Base-by-base conservation (phyloP, 805 yeast genomes). In the Yarrowia deformans region DNA sequence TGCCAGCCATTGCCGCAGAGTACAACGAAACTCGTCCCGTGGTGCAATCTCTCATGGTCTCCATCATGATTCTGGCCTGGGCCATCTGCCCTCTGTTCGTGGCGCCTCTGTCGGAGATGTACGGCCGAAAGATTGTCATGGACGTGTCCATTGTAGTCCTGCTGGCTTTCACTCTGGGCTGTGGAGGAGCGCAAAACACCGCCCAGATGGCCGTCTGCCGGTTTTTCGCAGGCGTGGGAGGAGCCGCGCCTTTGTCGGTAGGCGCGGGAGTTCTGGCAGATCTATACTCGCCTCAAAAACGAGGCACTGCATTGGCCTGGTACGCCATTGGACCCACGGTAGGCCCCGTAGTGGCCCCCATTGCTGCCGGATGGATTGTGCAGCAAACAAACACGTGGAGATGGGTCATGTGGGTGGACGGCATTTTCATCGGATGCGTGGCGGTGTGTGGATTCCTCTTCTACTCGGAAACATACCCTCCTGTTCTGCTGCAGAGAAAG, bases 181-280 rank as follows among this genome's bases (percentile, higher is more conserved):
- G 91, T 71, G 90, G 87, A 2, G 84, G 88, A 70, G 83, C 89
- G 4, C 81, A 83, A 19, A 86, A 80, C 63, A 81, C 86, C 0
- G 81, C 87, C 0, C 88, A 87, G 69, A 79, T 89, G 80, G 79
- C 86, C 72, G 82, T 87, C 14, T 85, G 84, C 70, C 80, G 93
- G 56, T 84, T 88, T 64, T 74, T 88, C 1, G 89, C 90, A 1
- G 93, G 93, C 2, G 76, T 84, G n/a, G 86, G 87, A 66, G 90
- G 90, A 8, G 84, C 88, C 67, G 88, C 90, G 0, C 89, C 92
- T 1, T 78, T 88, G 45, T 86, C 88, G 56, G 88, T 88, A 9
- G 91, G 90, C 32, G 90, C 90, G 1, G 92, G 91, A 23, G 84
- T 86, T 8, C 77, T 89, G 50, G 87, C 90, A 19, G 93, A 89